Conservation (phyloP, 2,329 filamentous ascomycete genomes). For the Helicocarpus griseus region DNA sequence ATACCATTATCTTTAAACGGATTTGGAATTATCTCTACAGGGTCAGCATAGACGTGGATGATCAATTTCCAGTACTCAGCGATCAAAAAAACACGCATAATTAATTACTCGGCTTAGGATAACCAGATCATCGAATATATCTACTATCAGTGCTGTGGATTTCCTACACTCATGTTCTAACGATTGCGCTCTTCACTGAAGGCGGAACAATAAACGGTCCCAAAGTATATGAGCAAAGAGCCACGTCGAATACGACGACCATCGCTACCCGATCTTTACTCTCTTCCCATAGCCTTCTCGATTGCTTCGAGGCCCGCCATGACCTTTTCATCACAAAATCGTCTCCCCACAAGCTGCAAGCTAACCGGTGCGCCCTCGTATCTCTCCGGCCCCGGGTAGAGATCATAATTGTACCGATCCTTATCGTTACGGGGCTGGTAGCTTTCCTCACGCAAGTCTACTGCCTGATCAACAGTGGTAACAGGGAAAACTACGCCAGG, state of each 20-base stretch:
- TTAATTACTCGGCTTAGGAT: too few species aligned
- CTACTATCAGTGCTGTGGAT: too few species aligned
- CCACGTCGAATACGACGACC: neutral
- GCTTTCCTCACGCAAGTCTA: constrained; percentile 30
- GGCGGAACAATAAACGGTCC: too few species aligned
- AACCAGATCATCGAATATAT: too few species aligned
- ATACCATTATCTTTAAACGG: too few species aligned
- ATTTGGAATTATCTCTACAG: too few species aligned
- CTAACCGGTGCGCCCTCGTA: constrained; percentile 43
- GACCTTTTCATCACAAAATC: constrained; percentile 48
- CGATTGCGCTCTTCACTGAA: too few species aligned
- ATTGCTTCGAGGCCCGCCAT: constrained; percentile 23
- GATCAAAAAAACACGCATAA: too few species aligned
- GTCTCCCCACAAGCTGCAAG: constrained; percentile 45
- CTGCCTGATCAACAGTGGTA: constrained; percentile 31
- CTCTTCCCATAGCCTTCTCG: constrained; percentile 22
- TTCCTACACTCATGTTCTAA: too few species aligned
- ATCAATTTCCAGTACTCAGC: too few species aligned
- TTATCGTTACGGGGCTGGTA: constrained; percentile 35
- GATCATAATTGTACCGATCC: constrained; percentile 38
- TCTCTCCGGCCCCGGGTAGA: constrained; percentile 39
- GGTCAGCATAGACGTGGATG: too few species aligned
- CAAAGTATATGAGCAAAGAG: too few species aligned
- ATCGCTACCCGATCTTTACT: constrained; percentile 5
- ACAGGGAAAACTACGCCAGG: constrained; percentile 54